Conservation (phyloP, 345 rosid species). For the Corchorus capsularis region DNA sequence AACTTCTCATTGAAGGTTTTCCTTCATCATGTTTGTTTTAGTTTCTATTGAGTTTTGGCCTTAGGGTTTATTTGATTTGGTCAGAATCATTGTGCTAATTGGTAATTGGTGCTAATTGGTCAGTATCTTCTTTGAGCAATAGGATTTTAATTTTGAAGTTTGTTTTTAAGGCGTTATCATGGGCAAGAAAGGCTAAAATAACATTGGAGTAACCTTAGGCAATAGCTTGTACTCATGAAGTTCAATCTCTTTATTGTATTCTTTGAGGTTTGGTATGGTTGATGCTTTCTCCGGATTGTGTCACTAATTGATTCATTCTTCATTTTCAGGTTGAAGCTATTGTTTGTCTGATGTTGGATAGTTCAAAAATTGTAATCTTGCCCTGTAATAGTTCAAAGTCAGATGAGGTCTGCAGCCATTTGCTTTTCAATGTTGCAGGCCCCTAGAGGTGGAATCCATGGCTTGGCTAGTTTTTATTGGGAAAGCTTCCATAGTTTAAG, state of each 20-base stretch:
- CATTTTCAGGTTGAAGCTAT: constrained; percentile 33
- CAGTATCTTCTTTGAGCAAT: not conserved
- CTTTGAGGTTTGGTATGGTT: not conserved
- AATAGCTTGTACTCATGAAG: not conserved
- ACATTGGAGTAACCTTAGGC: not conserved
- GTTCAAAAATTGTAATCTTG: constrained; percentile 20
- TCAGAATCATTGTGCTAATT: not conserved
- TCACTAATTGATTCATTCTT: constrained; percentile 11
- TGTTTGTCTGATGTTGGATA: constrained; percentile 25
- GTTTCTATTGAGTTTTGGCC: not conserved
- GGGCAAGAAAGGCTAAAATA: not conserved
- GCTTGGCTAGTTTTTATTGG: constrained; percentile 48
- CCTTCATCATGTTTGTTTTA: not conserved
- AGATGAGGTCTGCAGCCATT: constrained; percentile 51
- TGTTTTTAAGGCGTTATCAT: not conserved
- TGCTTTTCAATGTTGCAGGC: constrained; percentile 65
- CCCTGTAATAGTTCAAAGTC: constrained; percentile 31
- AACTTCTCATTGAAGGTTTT: not conserved
- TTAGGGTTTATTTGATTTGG: not conserved
- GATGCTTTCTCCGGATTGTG: not conserved
- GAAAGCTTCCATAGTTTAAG: constrained; percentile 43
- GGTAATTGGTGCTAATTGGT: not conserved
- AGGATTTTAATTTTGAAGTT: not conserved
- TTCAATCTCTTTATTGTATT: not conserved
- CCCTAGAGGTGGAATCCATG: constrained; percentile 54